Conservation (phyloP, 371 early-diverging fungal species). For the Lichtheimia corymbifera region DNA sequence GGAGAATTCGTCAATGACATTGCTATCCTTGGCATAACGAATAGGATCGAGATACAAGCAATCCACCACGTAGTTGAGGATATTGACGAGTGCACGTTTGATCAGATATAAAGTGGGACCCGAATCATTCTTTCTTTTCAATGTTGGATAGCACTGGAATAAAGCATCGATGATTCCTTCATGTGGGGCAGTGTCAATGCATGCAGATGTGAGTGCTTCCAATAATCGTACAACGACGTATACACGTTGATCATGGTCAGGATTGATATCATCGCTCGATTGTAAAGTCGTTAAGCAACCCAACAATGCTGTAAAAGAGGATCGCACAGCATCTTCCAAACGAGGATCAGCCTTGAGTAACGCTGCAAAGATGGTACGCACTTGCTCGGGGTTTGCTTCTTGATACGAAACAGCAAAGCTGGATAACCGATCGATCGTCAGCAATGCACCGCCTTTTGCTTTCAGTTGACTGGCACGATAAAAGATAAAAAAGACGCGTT, state of each 20-base stretch:
- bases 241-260: not conserved
- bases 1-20: conserved; percentile 35
- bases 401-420: conserved; percentile 17
- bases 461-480: conserved; percentile 10
- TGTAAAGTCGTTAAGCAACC: not conserved
- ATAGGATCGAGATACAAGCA: conserved; percentile 5
- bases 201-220: conserved; percentile 15
- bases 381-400: conserved; percentile 6
- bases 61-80: conserved; percentile 3
- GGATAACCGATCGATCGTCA: conserved; percentile 7
- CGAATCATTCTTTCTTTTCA: not conserved
- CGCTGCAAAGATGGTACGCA: conserved; percentile 14
- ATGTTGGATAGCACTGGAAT: conserved; percentile 6
- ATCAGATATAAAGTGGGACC: conserved; percentile 7
- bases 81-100: conserved; percentile 10
- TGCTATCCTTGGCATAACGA: conserved; percentile 10
- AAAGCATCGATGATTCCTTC: conserved; percentile 2
- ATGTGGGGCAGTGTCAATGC: conserved; percentile 6
- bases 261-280: too few species aligned
- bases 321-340: not conserved
- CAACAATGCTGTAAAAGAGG: not conserved
- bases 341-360: not conserved
- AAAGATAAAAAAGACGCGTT: conserved; percentile 17
- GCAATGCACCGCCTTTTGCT: conserved; percentile 2
- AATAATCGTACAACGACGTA: conserved; percentile 15